These are phyloP conservation scores for Crinitomyces ghanaensis DNA, from an alignment of 805 yeast genomes.

Conservation along the genomic window DNA sequence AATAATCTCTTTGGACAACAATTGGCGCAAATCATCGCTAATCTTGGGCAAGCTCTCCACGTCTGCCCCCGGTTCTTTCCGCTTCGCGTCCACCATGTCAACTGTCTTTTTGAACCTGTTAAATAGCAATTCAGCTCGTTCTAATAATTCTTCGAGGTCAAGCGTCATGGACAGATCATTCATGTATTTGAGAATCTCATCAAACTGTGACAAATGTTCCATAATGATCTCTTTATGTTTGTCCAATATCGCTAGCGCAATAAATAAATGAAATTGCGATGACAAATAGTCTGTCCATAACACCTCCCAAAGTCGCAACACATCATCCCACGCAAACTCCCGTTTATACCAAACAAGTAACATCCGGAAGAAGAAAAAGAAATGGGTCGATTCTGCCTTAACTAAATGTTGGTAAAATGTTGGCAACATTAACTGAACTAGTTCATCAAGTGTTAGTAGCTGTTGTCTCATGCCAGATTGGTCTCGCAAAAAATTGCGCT, in stretches of 20 bases:
- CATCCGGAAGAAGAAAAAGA: slow-evolving; percentile 93
- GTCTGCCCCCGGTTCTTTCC: slow-evolving; percentile 18
- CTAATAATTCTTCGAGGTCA: slow-evolving; percentile 62
- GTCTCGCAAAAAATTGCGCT: slow-evolving; percentile 81
- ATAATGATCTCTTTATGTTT: slow-evolving; percentile 72
- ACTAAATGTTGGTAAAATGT: slow-evolving; percentile 70
- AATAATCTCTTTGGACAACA: slow-evolving; percentile 51
- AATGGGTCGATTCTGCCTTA: slow-evolving; percentile 77
- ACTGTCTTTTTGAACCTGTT: slow-evolving; percentile 71
- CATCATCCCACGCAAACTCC: slow-evolving; percentile 72
- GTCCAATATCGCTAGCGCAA: slow-evolving; percentile 82
- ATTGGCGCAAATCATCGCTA: slow-evolving; percentile 42
- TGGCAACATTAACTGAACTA: slow-evolving; percentile 87
- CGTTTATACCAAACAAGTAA: slow-evolving; percentile 90
- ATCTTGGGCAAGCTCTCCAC: slow-evolving; percentile 18
- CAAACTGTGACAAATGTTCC: slow-evolving; percentile 65
- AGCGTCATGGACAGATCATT: slow-evolving; percentile 75
- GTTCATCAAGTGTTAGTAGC: slow-evolving; percentile 68
- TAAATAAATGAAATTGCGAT: slow-evolving; percentile 77
- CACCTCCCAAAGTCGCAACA: slow-evolving; percentile 80
- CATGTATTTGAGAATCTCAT: slow-evolving; percentile 85
- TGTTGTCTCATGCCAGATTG: slow-evolving; percentile 90
- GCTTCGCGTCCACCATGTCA: slow-evolving; percentile 50
- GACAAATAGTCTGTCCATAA: slow-evolving; percentile 81
- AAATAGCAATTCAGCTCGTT: slow-evolving; percentile 77